These are phyloP conservation scores for Juglanconis oblonga DNA, from an alignment of 2,329 filamentous ascomycete species.

Conservation along the genomic window DNA sequence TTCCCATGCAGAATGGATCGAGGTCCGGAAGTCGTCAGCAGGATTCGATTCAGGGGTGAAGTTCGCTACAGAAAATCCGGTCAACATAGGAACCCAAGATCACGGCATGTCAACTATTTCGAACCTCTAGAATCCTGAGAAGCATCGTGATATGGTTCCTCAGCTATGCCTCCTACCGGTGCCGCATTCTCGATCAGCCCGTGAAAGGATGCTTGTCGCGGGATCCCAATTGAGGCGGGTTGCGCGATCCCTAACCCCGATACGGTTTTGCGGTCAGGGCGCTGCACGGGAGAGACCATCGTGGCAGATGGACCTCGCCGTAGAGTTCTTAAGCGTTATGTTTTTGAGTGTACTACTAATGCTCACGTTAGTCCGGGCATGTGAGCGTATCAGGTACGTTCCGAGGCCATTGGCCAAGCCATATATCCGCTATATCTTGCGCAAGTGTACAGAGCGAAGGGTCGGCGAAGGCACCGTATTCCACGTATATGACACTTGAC, in stretches of 20 bases:
- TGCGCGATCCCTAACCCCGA: conserved; percentile 10
- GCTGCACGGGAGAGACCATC: background rate
- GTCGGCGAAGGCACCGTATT: background rate
- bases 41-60: background rate
- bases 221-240: background rate
- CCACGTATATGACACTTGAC: background rate
- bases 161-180: background rate
- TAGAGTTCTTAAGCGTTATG: background rate
- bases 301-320: background rate
- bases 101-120: background rate
- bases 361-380: background rate
- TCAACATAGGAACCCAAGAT: background rate
- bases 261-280: background rate
- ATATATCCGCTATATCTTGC: no score
- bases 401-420: background rate
- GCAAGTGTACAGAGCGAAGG: background rate
- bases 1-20: conserved; percentile 17
- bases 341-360: background rate
- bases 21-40: background rate
- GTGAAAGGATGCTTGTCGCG: conserved; percentile 7
- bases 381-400: background rate
- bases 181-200: conserved; percentile 10
- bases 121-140: background rate
- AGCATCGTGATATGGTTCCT: conserved; percentile 2
- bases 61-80: background rate